Conservation (phyloP, 345 rosid genomes). For the Dovyalis caffra region DNA sequence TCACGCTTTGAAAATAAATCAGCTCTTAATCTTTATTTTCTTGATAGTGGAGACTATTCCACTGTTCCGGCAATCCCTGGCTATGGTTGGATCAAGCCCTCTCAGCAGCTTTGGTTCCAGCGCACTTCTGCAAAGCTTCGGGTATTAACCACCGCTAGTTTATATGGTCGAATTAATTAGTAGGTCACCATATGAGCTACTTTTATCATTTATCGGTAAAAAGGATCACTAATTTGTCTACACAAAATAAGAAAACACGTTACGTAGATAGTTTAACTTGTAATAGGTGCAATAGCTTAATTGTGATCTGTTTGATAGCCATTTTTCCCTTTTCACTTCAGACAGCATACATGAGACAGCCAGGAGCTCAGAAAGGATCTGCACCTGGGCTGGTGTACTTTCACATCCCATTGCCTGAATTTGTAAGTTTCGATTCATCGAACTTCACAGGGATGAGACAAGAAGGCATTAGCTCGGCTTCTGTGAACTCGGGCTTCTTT, state of each 20-base stretch:
- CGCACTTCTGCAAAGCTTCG: conserved; percentile 62
- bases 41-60: conserved; percentile 84
- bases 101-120: conserved; percentile 88
- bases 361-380: conserved; percentile 49
- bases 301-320: background rate
- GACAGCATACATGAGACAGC: conserved; percentile 60
- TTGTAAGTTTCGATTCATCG: conserved; percentile 49
- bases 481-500: conserved; percentile 87
- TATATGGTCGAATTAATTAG: background rate
- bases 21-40: conserved; percentile 73
- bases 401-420: conserved; percentile 93
- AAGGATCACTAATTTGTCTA: background rate
- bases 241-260: background rate
- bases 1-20: conserved; percentile 72
- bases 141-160: conserved; percentile 34
- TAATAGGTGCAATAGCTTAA: background rate
- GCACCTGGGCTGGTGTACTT: conserved; percentile 91
- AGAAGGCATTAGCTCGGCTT: conserved; percentile 64
- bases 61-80: conserved; percentile 54
- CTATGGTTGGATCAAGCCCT: conserved; percentile 84
- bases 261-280: background rate
- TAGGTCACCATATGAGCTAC: background rate
- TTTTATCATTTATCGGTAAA: background rate
- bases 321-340: conserved; percentile 23
- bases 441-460: conserved; percentile 69